phyloP scores from a whole-genome alignment of 768 basidiomycete genomes.

The Tylopilus intermedius region DNA sequence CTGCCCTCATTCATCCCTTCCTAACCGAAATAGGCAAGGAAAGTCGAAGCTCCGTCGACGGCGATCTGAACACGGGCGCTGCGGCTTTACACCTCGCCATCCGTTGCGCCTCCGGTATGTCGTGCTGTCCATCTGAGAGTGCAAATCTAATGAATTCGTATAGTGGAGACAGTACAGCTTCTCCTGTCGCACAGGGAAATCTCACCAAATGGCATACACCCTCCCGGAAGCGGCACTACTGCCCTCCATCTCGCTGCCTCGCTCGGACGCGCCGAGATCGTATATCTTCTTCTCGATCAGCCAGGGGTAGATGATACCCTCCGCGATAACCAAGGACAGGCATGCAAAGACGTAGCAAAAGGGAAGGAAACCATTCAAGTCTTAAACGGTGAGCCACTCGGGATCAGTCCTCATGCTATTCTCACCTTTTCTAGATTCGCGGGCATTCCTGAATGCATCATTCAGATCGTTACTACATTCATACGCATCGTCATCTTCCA shows the following conservation, averaged over 20 bases:
- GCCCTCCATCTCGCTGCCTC: slow-evolving; percentile 72
- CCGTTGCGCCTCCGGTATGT: slow-evolving; percentile 70
- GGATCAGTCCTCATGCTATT: background rate
- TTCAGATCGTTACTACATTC: slow-evolving; percentile 69
- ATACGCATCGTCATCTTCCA: slow-evolving; percentile 61
- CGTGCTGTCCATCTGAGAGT: background rate
- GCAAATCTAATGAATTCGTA: slow-evolving; percentile 2
- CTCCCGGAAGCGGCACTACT: slow-evolving; percentile 64
- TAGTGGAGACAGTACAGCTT: slow-evolving; percentile 63
- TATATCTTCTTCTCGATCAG: slow-evolving; percentile 73
- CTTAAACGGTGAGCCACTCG: slow-evolving; percentile 55
- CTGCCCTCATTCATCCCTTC: slow-evolving; percentile 75
- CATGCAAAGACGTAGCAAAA: slow-evolving; percentile 68
- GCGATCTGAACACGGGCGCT: slow-evolving; percentile 58
- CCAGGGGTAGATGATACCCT: slow-evolving; percentile 75
- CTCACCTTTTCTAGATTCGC: slow-evolving; percentile 54
- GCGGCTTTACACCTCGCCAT: slow-evolving; percentile 78
- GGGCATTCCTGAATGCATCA: slow-evolving; percentile 66
- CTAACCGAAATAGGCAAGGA: slow-evolving; percentile 72
- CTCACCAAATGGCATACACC: slow-evolving; percentile 73
- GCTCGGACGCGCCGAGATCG: slow-evolving; percentile 66
- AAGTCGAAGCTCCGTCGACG: slow-evolving; percentile 44
- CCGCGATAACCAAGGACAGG: slow-evolving; percentile 60
- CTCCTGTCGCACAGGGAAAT: slow-evolving; percentile 71
- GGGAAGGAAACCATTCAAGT: slow-evolving; percentile 59